These are phyloP conservation scores for Kuraishia hungarica DNA, from an alignment of 805 yeast species.

Conservation along the genomic window DNA sequence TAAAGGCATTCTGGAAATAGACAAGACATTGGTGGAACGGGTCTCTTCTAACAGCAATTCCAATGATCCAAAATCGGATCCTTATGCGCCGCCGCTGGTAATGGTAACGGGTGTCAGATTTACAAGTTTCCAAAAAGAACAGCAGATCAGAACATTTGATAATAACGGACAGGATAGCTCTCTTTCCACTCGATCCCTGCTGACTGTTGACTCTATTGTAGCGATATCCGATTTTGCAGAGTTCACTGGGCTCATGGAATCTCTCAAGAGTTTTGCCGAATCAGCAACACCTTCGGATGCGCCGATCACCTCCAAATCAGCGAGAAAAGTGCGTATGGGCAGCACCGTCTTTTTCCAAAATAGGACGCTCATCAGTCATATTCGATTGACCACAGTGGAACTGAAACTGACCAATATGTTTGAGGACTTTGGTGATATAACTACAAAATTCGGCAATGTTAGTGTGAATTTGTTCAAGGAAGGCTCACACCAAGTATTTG, in stretches of 20 bases:
- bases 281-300: constrained; percentile 3
- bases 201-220: constrained; percentile 16
- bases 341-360: constrained; percentile 15
- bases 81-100: constrained; percentile 12
- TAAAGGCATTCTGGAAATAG: constrained; percentile 23
- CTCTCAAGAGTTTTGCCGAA: constrained; percentile 3
- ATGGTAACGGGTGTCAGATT: constrained; percentile 16
- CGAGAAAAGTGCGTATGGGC: constrained; percentile 14
- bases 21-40: constrained; percentile 20
- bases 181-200: background rate
- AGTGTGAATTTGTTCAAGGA: constrained; percentile 2
- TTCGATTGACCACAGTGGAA: constrained; percentile 8
- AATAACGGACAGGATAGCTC: constrained; percentile 4
- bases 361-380: constrained; percentile 9
- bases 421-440: constrained; percentile 24
- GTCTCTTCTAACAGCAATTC: background rate
- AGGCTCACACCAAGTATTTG: background rate
- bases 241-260: constrained; percentile 17
- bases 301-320: background rate
- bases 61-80: constrained; percentile 1
- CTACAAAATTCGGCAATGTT: constrained; percentile 8
- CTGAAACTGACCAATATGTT: constrained; percentile 13
- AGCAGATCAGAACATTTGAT: constrained; percentile 18
- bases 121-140: constrained; percentile 8
- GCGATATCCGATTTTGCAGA: constrained; percentile 18